Base-by-base conservation (phyloP, 208 protist genomes). In the Leishmania amazonensis region DNA sequence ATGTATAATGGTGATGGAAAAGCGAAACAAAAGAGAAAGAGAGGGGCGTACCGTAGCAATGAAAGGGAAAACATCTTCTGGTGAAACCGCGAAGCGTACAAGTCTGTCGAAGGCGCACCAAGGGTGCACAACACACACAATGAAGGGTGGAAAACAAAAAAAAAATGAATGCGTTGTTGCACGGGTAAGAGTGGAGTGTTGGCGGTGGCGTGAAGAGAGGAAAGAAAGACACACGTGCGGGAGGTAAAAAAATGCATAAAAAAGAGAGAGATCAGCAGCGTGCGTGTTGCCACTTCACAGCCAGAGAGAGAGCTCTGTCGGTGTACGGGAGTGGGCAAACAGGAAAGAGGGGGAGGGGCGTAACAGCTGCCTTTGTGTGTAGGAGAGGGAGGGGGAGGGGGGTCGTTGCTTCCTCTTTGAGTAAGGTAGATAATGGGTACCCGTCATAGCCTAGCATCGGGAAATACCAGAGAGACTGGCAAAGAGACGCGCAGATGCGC, bases 81-180 rank as follows among this genome's bases (percentile, higher is more conserved):
- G 54, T 71, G n/a, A 47, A 78, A 38, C 47, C 15, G 54, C 64
- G 38, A 84, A 58, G 72, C 11, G 42, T 40, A 35, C 42, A 21
- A 3, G 15, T 78, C 17, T 78, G 8, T 38, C 31, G 62, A 17
- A 21, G 15, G 17, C 3, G 62, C 9, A 68, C 28, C 62, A 42
- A 72, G 24, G 21, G 73, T 31, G 54, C 17, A 84, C 64, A 60
- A 81, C 13, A 76, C 21, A 84, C 17, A 54, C 24, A 73, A 57
- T 70, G 45, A 78, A 78, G 77, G 42, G 57, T 28, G 47, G n/a
- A 80, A 65, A 35, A 35, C 31, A 35, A 35, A 35, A 35, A 35
- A 35, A 57, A 76, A 51, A 81, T 54, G 15, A 79, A 80, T 49
- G 68, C 13, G 15, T 21, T 68, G 62, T 40, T 68, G 62, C 31